A percentile compares a stretch with the other conserved stretches of the same genome.
Conservation (phyloP, 108 stramenopile genomes). For the Fragilaria radians region DNA sequence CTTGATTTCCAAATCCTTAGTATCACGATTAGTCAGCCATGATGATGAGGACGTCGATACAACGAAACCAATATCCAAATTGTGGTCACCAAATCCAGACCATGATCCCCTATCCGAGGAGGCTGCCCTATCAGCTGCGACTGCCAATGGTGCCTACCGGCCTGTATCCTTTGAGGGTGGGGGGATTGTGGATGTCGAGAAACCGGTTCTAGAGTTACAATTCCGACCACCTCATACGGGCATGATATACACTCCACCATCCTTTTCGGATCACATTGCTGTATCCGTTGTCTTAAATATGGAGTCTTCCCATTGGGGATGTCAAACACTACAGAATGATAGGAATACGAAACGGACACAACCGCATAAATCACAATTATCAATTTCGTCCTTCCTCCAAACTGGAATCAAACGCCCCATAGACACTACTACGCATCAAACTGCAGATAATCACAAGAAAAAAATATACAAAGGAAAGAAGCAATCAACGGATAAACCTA, state of each 20-base stretch:
- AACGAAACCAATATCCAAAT: too few species aligned
- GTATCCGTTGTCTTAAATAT: conserved; percentile 65
- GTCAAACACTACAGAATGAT: conserved; percentile 32
- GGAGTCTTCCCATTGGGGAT: background rate
- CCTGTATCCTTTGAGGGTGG: conserved; percentile 77
- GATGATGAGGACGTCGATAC: too few species aligned
- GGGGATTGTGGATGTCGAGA: conserved; percentile 63
- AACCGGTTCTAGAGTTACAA: conserved; percentile 66
- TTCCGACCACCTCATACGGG: conserved; percentile 73
- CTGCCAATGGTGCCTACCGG: conserved; percentile 64
- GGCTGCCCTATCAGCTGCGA: conserved; percentile 74
- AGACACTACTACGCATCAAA: background rate
- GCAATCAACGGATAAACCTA: background rate
- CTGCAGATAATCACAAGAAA: background rate
- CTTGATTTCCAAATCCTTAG: conserved; percentile 58
- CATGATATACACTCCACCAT: conserved; percentile 89
- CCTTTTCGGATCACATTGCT: conserved; percentile 87
- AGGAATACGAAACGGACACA: conserved; percentile 59
- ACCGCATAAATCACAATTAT: conserved; percentile 80
- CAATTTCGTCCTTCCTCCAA: conserved; percentile 72
- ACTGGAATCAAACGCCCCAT: background rate
- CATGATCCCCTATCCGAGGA: conserved; percentile 49
- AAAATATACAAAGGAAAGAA: background rate
- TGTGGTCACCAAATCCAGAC: background rate
- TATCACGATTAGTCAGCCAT: conserved; percentile 26